These are phyloP conservation scores for Parasarocladium wereldwijsianum DNA, from an alignment of 2,329 filamentous ascomycete genomes.

Conservation along the genomic window DNA sequence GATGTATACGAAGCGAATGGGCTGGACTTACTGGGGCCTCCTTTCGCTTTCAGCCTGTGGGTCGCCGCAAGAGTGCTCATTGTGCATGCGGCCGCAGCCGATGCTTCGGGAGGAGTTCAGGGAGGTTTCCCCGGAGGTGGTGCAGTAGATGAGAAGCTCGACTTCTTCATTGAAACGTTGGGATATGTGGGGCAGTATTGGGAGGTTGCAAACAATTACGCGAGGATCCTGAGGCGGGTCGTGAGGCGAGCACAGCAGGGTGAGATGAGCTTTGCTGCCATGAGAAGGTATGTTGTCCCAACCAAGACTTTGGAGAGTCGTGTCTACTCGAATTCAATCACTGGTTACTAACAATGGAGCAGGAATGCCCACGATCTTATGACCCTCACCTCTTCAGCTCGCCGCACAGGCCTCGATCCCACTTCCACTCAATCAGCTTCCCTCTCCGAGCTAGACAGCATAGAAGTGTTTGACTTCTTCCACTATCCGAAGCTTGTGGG, in stretches of 20 bases:
- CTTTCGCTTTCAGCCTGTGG: conserved; percentile 29
- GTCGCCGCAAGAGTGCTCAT: conserved; percentile 24
- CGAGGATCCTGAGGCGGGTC: conserved; percentile 23
- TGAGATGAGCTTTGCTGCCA: conserved; percentile 19
- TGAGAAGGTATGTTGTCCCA: conserved; percentile 21
- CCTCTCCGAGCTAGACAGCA: conserved; percentile 25
- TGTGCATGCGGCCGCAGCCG: conserved; percentile 24
- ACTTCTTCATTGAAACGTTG: conserved; percentile 28
- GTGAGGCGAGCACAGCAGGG: conserved; percentile 20
- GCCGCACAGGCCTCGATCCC: conserved; percentile 21
- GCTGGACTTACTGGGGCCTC: conserved; percentile 25
- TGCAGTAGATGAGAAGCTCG: conserved; percentile 22
- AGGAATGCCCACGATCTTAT: conserved; percentile 25
- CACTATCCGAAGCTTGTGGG: conserved; percentile 21
- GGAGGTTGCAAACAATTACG: conserved; percentile 27
- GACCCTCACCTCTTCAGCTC: conserved; percentile 18
- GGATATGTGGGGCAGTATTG: conserved; percentile 25
- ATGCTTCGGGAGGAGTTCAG: no score
- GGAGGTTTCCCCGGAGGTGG: no score
- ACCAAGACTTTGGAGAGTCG: no score
- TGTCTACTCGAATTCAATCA: no score
- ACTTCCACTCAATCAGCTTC: conserved; percentile 23
- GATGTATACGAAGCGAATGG: conserved; percentile 28
- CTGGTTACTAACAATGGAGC: conserved; percentile 5
- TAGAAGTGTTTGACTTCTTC: conserved; percentile 31